These are phyloP conservation scores for Spergularia bocconei DNA, from an alignment of 148 eudicot species.

Conservation along the genomic window DNA sequence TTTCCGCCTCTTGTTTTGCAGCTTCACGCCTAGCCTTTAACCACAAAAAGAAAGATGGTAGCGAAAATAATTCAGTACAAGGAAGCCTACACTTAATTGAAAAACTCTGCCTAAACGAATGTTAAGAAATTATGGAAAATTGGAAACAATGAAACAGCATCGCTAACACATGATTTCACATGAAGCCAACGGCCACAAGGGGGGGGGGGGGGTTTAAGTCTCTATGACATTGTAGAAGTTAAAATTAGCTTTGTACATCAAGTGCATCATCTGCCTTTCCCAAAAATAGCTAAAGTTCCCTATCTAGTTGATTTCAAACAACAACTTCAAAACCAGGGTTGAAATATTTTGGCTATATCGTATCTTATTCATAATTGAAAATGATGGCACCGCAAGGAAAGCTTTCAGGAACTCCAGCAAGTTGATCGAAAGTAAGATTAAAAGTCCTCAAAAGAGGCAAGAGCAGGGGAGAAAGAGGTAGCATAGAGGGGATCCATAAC, in stretches of 20 bases:
- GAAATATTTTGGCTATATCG: background rate
- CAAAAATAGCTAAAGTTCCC: too few relatives aligned
- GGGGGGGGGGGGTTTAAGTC: background rate
- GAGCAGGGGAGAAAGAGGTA: background rate
- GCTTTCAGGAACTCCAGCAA: slow-evolving; percentile 5
- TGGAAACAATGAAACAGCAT: background rate
- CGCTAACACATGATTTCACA: background rate
- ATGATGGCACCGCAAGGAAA: background rate
- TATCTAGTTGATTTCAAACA: background rate
- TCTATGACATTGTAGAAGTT: too few relatives aligned
- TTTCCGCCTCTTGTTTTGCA: slow-evolving; percentile 61
- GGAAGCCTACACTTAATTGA: background rate
- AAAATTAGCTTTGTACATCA: too few relatives aligned
- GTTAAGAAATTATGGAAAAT: background rate
- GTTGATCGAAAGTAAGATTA: background rate
- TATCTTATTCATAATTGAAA: background rate
- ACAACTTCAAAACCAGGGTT: background rate
- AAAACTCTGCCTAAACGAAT: slow-evolving; percentile 13
- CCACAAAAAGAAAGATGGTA: background rate
- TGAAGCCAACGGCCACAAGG: background rate
- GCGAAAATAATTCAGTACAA: background rate
- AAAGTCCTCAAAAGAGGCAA: background rate
- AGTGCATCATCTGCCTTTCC: too few relatives aligned
- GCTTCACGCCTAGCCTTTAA: slow-evolving; percentile 65
- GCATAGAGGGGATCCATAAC: background rate